Percentiles rank a stretch among this genome's conserved stretches.
phyloP scores from a whole-genome alignment of 441 rosid genomes.

The Euphorbia neoarborescens region DNA sequence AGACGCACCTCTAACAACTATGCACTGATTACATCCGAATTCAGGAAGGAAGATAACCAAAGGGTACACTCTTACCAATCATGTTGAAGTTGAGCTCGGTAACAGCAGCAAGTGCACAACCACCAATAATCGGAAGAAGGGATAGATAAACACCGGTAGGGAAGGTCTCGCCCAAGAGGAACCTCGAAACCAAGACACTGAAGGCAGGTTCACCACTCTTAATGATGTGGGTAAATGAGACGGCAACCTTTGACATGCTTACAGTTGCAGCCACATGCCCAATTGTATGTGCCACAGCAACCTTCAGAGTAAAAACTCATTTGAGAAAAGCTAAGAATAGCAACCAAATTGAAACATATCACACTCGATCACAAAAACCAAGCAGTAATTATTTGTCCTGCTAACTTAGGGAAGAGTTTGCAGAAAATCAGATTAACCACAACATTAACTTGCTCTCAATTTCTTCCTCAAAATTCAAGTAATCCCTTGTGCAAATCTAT shows the following conservation, averaged over 20 bases:
- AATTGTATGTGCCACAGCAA: constrained; percentile 89
- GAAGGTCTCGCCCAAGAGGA: constrained; percentile 76
- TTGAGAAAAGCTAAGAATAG: constrained; percentile 43
- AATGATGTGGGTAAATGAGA: constrained; percentile 87
- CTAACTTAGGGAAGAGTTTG: background rate
- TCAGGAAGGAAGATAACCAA: background rate
- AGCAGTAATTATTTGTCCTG: background rate
- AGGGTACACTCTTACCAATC: constrained; percentile 44
- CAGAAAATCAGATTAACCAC: no score
- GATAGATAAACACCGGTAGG: constrained; percentile 72
- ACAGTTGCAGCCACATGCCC: constrained; percentile 97
- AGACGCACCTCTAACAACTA: no score
- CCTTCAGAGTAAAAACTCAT: constrained; percentile 31
- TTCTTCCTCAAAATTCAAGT: background rate
- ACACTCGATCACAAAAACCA: background rate
- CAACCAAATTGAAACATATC: constrained; percentile 45
- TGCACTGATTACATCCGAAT: constrained; percentile 27
- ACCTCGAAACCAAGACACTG: constrained; percentile 70
- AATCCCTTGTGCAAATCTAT: background rate
- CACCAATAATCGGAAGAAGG: constrained; percentile 88
- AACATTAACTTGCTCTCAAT: background rate
- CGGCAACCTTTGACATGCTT: constrained; percentile 97
- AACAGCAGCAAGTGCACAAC: constrained; percentile 88
- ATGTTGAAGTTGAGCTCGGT: constrained; percentile 97
- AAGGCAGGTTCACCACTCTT: constrained; percentile 94